These are phyloP conservation scores for Candida krabiensis DNA, from an alignment of 805 yeast genomes.

Conservation along the genomic window DNA sequence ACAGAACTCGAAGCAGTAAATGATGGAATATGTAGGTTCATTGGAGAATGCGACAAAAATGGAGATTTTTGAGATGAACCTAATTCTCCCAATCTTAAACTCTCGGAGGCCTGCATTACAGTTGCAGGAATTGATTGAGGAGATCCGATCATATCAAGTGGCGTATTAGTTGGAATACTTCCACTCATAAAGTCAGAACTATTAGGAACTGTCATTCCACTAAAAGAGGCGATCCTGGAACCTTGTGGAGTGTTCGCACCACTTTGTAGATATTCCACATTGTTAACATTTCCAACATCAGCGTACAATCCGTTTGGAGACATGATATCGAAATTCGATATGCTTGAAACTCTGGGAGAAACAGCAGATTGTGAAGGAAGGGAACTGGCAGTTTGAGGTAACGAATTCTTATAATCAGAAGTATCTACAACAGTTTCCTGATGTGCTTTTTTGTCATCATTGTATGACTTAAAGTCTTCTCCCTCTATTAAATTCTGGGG, in stretches of 20 bases:
- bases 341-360: constrained; percentile 17
- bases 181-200: constrained; percentile 2
- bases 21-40: constrained; percentile 10
- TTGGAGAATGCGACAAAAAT: constrained; percentile 16
- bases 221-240: constrained; percentile 4
- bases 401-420: constrained; percentile 4
- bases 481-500: constrained; percentile 33
- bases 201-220: not conserved
- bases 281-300: constrained; percentile 6
- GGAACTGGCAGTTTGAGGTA: constrained; percentile 8
- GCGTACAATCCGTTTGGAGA: constrained; percentile 9
- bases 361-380: constrained; percentile 2
- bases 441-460: constrained; percentile 1
- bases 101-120: constrained; percentile 4
- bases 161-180: constrained; percentile 2
- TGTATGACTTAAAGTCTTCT: constrained; percentile 16
- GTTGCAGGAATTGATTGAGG: constrained; percentile 6
- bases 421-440: not conserved
- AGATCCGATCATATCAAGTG: constrained; percentile 6
- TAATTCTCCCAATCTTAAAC: constrained; percentile 15
- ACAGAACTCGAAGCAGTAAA: constrained; percentile 4
- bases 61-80: constrained; percentile 18
- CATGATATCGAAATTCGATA: constrained; percentile 17
- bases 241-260: constrained; percentile 6
- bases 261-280: constrained; percentile 9